These are phyloP conservation scores for Trichosanthes cucumerina DNA, from an alignment of 306 rosid species.

Conservation along the genomic window DNA sequence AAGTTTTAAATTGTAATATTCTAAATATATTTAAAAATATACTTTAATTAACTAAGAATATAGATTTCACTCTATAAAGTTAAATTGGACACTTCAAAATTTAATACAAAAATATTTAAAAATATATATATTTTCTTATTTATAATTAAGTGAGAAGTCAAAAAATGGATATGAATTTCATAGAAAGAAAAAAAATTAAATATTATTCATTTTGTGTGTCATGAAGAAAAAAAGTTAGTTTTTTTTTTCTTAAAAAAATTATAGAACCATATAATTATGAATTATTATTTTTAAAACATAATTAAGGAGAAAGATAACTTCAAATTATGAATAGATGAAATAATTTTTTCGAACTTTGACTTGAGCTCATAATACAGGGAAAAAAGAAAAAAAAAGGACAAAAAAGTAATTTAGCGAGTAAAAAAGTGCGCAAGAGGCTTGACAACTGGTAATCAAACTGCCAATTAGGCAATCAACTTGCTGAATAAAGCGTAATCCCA, in stretches of 20 bases:
- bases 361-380: background rate
- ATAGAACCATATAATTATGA: background rate
- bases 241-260: background rate
- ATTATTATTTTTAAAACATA: background rate
- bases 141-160: background rate
- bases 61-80: background rate
- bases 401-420: background rate
- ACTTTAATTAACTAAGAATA: too few relatives aligned
- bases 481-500: constrained; percentile 1
- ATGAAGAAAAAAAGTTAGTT: too few relatives aligned
- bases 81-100: background rate
- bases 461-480: constrained; percentile 13
- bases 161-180: too few relatives aligned
- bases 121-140: background rate
- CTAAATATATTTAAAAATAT: too few relatives aligned
- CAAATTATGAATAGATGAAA: background rate
- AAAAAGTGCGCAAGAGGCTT: background rate
- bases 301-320: background rate
- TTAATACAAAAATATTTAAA: background rate
- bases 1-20: too few relatives aligned
- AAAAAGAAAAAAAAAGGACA: background rate
- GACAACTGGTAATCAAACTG: constrained; percentile 4
- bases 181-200: too few relatives aligned
- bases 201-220: background rate
- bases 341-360: background rate